Conservation (phyloP, 225 moss, liverwort and hornwort genomes). For the Pleurozium schreberi region DNA sequence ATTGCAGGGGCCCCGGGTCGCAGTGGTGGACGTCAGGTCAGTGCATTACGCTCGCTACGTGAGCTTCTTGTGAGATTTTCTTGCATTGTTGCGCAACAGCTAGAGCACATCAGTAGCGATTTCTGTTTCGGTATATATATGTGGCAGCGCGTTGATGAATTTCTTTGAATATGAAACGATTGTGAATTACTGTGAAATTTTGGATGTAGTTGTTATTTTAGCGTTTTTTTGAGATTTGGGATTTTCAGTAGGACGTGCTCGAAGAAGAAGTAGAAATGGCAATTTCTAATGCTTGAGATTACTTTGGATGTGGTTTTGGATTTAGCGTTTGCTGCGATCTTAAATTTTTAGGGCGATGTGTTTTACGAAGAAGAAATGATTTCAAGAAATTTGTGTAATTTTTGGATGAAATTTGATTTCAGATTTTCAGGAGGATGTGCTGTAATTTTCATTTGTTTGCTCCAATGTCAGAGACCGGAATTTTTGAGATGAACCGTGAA, state of each 20-base stretch:
- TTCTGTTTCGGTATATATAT: not conserved
- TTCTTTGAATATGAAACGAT: not conserved
- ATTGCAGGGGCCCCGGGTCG: conserved; percentile 24
- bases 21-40: conserved; percentile 69
- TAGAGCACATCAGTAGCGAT: not conserved
- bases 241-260: not conserved
- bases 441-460: not conserved
- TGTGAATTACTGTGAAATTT: not conserved
- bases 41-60: not conserved
- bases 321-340: not conserved
- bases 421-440: not conserved
- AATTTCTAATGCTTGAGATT: not conserved
- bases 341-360: not conserved
- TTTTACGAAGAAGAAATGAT: not conserved
- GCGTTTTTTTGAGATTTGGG: not conserved
- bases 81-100: not conserved
- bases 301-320: not conserved
- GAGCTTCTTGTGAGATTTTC: not conserved
- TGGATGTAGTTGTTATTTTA: too few relatives aligned
- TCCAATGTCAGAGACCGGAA: not conserved
- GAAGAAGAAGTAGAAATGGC: not conserved
- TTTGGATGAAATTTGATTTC: not conserved
- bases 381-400: not conserved
- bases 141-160: not conserved
- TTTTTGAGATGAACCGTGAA: not conserved